Evolutionary conservation across 2,329 filamentous ascomycete species (phyloP).

Genomic region (Fusarium sp.): DNA sequence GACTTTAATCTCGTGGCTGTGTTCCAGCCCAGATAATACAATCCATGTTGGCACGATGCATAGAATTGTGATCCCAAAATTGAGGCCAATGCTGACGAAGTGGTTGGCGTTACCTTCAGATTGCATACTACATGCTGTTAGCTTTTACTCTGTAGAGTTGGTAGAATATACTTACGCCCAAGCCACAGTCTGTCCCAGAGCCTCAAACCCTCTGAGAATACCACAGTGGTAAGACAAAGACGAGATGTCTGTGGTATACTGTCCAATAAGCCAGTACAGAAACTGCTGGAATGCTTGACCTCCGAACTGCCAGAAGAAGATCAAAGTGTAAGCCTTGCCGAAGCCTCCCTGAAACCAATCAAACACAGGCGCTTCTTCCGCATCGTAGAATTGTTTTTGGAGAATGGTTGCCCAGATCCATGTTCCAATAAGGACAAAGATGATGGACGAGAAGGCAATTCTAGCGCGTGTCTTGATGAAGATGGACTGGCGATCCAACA

Average conservation of each 20-base stretch:
- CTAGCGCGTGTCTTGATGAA: slow-evolving; percentile 38
- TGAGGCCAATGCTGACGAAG: slow-evolving; percentile 23
- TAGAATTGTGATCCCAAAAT: slow-evolving; percentile 22
- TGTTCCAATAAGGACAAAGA: slow-evolving; percentile 15
- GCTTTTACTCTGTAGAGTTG: background rate
- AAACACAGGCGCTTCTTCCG: slow-evolving; percentile 20
- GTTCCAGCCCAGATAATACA: slow-evolving; percentile 15
- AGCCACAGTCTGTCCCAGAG: slow-evolving; percentile 21
- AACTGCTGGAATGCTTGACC: slow-evolving; percentile 36
- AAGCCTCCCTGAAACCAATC: slow-evolving; percentile 42
- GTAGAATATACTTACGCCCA: slow-evolving; percentile 14
- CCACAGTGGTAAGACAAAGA: slow-evolving; percentile 26
- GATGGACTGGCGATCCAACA: slow-evolving; percentile 36
- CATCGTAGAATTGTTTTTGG: slow-evolving; percentile 36
- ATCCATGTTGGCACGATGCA: slow-evolving; percentile 24
- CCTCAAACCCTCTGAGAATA: slow-evolving; percentile 27
- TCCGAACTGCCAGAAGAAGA: slow-evolving; percentile 42
- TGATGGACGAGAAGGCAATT: slow-evolving; percentile 7
- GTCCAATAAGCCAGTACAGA: slow-evolving; percentile 26
- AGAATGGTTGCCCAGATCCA: slow-evolving; percentile 40
- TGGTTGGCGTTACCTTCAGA: slow-evolving; percentile 30
- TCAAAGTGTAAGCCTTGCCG: slow-evolving; percentile 32
- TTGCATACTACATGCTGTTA: slow-evolving; percentile 12
- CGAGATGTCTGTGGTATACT: slow-evolving; percentile 13
- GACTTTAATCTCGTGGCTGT: slow-evolving; percentile 23